These are phyloP conservation scores for Pugionium cornutum DNA, from an alignment of 345 rosid genomes.

Conservation along the genomic window DNA sequence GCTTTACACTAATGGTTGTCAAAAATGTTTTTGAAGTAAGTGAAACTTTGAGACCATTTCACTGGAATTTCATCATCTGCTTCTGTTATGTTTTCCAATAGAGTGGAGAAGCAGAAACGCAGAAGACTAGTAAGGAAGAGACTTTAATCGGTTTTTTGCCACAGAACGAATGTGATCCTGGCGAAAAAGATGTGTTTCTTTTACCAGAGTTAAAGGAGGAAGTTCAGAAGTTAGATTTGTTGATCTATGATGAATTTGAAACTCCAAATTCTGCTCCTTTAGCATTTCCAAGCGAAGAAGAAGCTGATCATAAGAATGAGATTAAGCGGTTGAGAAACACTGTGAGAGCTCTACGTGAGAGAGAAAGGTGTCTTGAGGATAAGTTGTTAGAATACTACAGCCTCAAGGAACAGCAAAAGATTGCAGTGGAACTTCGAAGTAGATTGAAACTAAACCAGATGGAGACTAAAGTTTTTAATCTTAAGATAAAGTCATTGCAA, in stretches of 20 bases:
- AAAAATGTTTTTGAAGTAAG: background rate
- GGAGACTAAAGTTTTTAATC: slow-evolving; percentile 68
- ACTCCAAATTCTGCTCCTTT: slow-evolving; percentile 45
- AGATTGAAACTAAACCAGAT: slow-evolving; percentile 66
- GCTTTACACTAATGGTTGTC: background rate
- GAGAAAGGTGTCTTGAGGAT: slow-evolving; percentile 73
- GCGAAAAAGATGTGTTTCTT: slow-evolving; percentile 51
- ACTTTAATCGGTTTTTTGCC: slow-evolving; percentile 43
- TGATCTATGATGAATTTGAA: slow-evolving; percentile 32
- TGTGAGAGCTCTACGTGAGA: slow-evolving; percentile 60
- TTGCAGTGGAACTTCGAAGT: slow-evolving; percentile 75
- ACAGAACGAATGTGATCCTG: slow-evolving; percentile 37
- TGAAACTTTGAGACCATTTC: background rate
- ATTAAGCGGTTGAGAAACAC: slow-evolving; percentile 56
- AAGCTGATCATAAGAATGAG: slow-evolving; percentile 60
- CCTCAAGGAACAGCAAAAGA: slow-evolving; percentile 75
- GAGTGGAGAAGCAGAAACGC: slow-evolving; percentile 40
- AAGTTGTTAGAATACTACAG: slow-evolving; percentile 82
- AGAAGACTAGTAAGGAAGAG: slow-evolving; percentile 36
- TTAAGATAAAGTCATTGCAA: slow-evolving; percentile 74
- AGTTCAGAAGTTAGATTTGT: slow-evolving; percentile 48
- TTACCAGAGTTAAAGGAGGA: slow-evolving; percentile 60
- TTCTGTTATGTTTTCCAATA: background rate
- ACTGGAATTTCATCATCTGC: background rate
- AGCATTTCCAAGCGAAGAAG: slow-evolving; percentile 46